Conservation (phyloP, 2,329 filamentous ascomycete genomes). For the Apiospora saccharicola region DNA sequence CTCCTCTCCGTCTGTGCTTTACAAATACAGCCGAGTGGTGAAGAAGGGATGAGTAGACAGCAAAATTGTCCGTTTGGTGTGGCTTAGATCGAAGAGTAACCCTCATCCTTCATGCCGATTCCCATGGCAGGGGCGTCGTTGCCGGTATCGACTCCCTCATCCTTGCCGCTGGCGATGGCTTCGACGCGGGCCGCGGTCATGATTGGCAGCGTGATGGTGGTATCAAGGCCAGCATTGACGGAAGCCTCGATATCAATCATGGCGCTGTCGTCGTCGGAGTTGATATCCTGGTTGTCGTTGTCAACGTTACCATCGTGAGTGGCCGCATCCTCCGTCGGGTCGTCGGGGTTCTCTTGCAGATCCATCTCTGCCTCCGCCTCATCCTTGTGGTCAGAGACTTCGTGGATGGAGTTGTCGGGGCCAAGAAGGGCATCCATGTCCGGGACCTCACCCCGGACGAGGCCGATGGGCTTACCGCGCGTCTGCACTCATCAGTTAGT, state of each 20-base stretch:
- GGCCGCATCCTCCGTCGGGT: no score
- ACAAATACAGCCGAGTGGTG: neutral
- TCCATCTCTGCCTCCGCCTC: neutral
- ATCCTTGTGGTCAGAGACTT: neutral
- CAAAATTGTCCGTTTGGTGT: neutral
- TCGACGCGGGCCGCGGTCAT: neutral
- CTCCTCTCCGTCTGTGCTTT: neutral
- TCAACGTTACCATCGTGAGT: neutral
- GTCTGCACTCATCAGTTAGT: neutral
- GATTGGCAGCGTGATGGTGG: neutral
- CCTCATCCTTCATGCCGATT: neutral
- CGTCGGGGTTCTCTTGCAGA: no score
- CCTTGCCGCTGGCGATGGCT: neutral
- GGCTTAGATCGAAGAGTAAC: neutral
- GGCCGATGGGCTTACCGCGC: constrained; percentile 41
- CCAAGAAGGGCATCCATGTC: neutral
- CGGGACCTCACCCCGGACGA: constrained; percentile 26
- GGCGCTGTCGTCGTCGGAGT: neutral
- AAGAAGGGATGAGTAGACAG: no score
- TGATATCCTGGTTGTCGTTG: neutral
- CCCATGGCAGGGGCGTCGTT: neutral
- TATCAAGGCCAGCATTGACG: neutral
- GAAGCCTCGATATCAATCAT: neutral
- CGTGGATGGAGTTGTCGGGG: neutral
- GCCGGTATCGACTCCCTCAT: neutral